Conservation (phyloP, 306 rosid species). For the Vachellia pachyceras region DNA sequence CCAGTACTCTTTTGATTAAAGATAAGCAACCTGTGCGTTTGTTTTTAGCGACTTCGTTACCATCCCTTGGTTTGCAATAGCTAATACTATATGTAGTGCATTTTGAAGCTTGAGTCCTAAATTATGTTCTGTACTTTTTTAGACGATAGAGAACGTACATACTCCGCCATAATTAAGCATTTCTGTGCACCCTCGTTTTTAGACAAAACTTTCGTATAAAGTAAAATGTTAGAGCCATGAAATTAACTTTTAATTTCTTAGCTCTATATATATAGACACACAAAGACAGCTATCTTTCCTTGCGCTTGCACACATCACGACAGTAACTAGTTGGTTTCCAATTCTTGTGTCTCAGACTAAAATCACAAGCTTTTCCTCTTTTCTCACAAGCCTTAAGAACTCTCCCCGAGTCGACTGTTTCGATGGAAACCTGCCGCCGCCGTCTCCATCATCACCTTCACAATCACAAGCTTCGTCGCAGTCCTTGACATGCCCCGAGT, state of each 20-base stretch:
- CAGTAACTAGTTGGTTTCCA: too few species aligned
- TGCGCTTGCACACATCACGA: too few species aligned
- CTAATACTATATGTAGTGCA: neutral
- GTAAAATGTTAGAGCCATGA: neutral
- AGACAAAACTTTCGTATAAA: neutral
- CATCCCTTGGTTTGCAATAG: neutral
- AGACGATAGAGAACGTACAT: neutral
- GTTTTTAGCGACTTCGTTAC: neutral
- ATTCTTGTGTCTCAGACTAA: conserved; percentile 27
- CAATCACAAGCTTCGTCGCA: neutral
- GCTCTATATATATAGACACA: too few species aligned
- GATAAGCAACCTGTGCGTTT: neutral
- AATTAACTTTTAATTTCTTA: too few species aligned
- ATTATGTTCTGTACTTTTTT: neutral
- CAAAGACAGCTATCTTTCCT: neutral
- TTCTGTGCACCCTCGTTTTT: neutral
- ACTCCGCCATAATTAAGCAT: neutral
- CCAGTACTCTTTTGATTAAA: neutral
- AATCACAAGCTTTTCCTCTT: conserved; percentile 1
- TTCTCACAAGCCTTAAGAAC: conserved; percentile 24
- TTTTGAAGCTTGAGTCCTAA: neutral
- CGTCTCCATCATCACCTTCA: neutral
- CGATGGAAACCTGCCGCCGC: neutral
- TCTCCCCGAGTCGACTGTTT: conserved; percentile 15
- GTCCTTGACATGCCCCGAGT: conserved; percentile 44